Evolutionary conservation across 1,284 basidiomycete genomes (phyloP), one percentile per base, ranked within the genome.

Genomic region (Boletus semigastroideus): DNA sequence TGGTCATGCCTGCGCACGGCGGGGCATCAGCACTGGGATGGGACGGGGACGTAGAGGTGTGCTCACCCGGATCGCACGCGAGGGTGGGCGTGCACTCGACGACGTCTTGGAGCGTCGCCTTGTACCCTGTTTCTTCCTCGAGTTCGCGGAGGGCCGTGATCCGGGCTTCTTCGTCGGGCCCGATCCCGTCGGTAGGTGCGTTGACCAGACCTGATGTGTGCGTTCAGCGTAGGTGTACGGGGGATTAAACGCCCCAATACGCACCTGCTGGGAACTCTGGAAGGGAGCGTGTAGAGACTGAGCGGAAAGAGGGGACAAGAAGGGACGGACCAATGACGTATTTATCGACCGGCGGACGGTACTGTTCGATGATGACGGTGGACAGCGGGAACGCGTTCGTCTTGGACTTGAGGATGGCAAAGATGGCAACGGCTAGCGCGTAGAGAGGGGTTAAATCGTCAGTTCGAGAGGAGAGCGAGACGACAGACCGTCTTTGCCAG

Each of bases 81-180:
- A 91, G 66, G 2, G 90, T 66, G 1, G 88, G 83, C 1, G 89
- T 87, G 0, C 84, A 76, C 48, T 90, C 78, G 27, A 86, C 64
- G 33, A 93, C 75, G 36, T 73, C 71, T 58, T 77, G 74, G n/a
- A 66, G 58, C 28, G 62, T 59, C 10, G 79, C 84, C 57, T 76
- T 82, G 70, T 87, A 95, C 2, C 94, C 94, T 0, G 93, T 96
- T 71, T 97, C 94, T 72, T 98, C 94, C 60, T 86, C 77, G 9
- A 98, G 78, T 65, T 98, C 94, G 33, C 94, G 82, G 33, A 93
- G 76, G 1, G 92, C 94, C 1, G 92, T 82, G 50, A 79, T 72
- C 69, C 87, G 87, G 0, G 90, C 77, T 1, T 84, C 83, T 72
- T 98, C 87, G 10, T 53, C 79, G 10, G 49, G 39, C 0, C 45